phyloP scores from a whole-genome alignment of 1,139 yeast genomes.

The Arxiozyma heterogenica region DNA sequence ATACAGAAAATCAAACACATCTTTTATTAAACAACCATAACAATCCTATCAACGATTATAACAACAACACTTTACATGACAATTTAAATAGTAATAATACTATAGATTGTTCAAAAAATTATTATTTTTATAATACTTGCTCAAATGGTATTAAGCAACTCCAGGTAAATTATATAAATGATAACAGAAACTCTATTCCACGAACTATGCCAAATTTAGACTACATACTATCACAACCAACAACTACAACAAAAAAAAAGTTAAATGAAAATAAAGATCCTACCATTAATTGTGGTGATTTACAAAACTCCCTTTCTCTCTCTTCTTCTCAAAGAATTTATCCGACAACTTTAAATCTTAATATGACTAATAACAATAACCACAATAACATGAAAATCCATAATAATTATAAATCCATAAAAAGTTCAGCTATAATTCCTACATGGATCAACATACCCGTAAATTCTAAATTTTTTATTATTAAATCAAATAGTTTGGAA shows the following conservation, averaged over 20 bases:
- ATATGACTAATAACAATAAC: no score
- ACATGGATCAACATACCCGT: conserved; percentile 26
- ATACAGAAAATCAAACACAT: not conserved
- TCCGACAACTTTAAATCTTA: no score
- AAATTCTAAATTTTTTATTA: conserved; percentile 43
- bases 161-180: no score
- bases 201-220: not conserved
- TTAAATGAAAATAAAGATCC: not conserved
- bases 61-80: not conserved
- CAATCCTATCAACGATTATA: no score
- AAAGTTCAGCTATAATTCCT: conserved; percentile 17
- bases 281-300: no score
- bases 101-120: not conserved
- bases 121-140: no score
- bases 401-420: not conserved
- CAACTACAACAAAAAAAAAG: not conserved
- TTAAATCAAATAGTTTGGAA: conserved; percentile 42
- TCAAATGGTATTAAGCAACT: no score
- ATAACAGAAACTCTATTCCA: not conserved
- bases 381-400: not conserved
- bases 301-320: not conserved
- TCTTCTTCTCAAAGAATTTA: not conserved
- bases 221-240: not conserved
- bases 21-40: not conserved
- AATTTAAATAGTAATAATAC: not conserved